Percentiles rank a stretch among this genome's conserved stretches.
These are phyloP conservation scores for Pulveroboletus sp. DNA, from an alignment of 768 basidiomycete genomes.

Conservation along the genomic window DNA sequence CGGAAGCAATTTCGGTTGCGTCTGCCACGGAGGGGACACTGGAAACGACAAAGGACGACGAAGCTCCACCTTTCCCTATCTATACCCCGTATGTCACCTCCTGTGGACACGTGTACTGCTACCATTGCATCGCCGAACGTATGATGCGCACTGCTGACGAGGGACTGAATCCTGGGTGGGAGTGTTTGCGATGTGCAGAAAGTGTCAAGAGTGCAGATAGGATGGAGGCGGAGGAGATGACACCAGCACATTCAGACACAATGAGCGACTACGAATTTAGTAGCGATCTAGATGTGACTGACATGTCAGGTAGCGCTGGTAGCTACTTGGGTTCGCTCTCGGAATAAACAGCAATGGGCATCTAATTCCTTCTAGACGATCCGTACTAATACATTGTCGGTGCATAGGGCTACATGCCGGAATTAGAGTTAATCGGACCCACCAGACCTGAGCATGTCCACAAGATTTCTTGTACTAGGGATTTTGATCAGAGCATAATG, in stretches of 20 bases:
- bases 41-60: constrained; percentile 19
- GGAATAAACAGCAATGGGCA: constrained; percentile 13
- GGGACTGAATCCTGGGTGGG: constrained; percentile 56
- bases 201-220: constrained; percentile 62
- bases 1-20: constrained; percentile 40
- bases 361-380: neutral
- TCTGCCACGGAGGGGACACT: constrained; percentile 16
- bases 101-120: constrained; percentile 88
- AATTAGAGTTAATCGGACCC: constrained; percentile 6
- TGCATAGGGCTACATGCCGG: neutral
- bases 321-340: constrained; percentile 36
- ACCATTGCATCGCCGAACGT: constrained; percentile 83
- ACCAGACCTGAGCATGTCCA: constrained; percentile 34
- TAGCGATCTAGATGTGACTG: constrained; percentile 41
- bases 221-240: constrained; percentile 31
- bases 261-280: constrained; percentile 60
- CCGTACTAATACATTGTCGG: constrained; percentile 8
- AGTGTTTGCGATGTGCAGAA: constrained; percentile 76
- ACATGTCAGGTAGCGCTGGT: constrained; percentile 48
- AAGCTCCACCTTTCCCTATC: constrained; percentile 59
- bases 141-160: constrained; percentile 72
- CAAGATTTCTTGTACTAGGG: constrained; percentile 34
- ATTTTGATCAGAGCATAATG: constrained; percentile 48
- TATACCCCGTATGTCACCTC: constrained; percentile 79
- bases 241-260: constrained; percentile 23